Evolutionary conservation across 169 alveolate genomes (phyloP).

Genomic region (Neospora caninum): DNA sequence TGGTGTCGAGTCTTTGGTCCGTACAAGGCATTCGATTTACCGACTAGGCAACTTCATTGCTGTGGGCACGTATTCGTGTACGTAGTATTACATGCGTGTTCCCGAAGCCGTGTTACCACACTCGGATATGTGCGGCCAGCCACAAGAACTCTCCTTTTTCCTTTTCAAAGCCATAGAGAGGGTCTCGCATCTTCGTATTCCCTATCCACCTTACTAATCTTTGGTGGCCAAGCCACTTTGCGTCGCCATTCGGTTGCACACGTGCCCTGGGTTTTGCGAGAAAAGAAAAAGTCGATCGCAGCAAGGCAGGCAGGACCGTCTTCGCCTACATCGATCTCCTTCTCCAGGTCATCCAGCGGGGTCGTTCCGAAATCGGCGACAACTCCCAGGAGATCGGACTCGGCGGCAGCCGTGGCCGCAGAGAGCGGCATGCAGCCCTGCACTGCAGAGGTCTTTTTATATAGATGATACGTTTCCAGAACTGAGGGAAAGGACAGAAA

Average conservation of each 20-base stretch:
- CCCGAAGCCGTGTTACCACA: too few species aligned
- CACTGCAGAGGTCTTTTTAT: neutral
- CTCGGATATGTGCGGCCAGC: too few species aligned
- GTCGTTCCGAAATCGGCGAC: neutral
- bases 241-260: neutral
- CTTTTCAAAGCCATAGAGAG: too few species aligned
- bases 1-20: too few species aligned
- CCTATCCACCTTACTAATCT: neutral
- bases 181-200: too few species aligned
- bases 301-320: neutral
- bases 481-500: neutral
- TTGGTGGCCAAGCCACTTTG: neutral
- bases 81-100: too few species aligned
- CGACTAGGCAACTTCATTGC: too few species aligned
- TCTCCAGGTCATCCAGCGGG: neutral
- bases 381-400: neutral
- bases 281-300: neutral
- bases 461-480: neutral
- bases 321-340: neutral
- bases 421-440: neutral
- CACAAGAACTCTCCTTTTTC: too few species aligned
- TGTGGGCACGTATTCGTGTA: too few species aligned
- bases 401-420: neutral
- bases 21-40: too few species aligned
- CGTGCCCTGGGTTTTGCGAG: neutral